Conservation (phyloP, 768 basidiomycete genomes). For the Boletus rex-veris region DNA sequence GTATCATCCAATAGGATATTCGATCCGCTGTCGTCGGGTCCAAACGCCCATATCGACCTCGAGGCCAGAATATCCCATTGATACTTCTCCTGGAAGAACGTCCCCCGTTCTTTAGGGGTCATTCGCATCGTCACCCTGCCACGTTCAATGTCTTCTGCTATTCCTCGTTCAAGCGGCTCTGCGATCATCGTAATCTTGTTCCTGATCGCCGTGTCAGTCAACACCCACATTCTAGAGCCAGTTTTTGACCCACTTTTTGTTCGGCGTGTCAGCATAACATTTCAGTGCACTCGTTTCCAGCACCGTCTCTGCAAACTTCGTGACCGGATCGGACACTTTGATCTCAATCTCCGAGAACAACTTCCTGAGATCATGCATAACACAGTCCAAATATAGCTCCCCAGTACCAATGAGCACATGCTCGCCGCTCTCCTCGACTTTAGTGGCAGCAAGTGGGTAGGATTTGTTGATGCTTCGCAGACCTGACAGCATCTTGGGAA, state of each 20-base stretch:
- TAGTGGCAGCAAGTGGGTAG: conserved; percentile 90
- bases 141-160: conserved; percentile 94
- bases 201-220: conserved; percentile 41
- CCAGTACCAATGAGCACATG: conserved; percentile 97
- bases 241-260: conserved; percentile 76
- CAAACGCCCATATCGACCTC: conserved; percentile 99
- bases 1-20: conserved; percentile 96
- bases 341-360: conserved; percentile 98
- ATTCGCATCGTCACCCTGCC: conserved; percentile 93
- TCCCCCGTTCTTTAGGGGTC: conserved; percentile 91
- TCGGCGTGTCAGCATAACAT: conserved; percentile 98
- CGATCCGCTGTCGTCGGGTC: conserved; percentile 92
- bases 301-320: conserved; percentile 97
- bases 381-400: conserved; percentile 93
- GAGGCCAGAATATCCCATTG: conserved; percentile 98
- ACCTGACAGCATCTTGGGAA: conserved; percentile 98
- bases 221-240: conserved; percentile 4
- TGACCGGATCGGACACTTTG: conserved; percentile 99
- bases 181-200: conserved; percentile 99
- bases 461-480: conserved; percentile 97
- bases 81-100: conserved; percentile 95
- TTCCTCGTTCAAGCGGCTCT: conserved; percentile 91
- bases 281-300: conserved; percentile 96
- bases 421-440: conserved; percentile 98
- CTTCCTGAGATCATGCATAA: conserved; percentile 91